These are phyloP conservation scores for Licmophora abbreviata DNA, from an alignment of 108 stramenopile genomes.

Conservation along the genomic window DNA sequence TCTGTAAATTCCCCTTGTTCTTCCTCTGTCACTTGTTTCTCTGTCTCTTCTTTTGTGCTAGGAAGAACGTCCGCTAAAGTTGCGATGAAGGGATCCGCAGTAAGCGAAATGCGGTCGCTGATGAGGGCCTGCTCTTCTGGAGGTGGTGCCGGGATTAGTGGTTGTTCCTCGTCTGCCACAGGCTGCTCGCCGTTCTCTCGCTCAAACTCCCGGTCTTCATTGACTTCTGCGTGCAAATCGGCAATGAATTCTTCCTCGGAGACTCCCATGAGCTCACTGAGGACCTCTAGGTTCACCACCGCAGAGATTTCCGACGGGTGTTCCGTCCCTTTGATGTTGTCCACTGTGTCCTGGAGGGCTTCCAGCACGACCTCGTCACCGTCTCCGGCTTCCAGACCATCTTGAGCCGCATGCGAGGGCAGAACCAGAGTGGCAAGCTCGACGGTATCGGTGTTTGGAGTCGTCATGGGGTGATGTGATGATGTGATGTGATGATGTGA, in stretches of 20 bases:
- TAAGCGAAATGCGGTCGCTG: slow-evolving; percentile 4
- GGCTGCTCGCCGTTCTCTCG: not conserved
- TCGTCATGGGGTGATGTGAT: not conserved
- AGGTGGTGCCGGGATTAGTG: slow-evolving; percentile 1
- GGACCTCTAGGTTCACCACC: slow-evolving; percentile 19
- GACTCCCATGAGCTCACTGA: slow-evolving; percentile 16
- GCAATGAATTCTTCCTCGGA: slow-evolving; percentile 21
- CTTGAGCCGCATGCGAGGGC: slow-evolving; percentile 10
- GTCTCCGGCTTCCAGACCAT: slow-evolving; percentile 17
- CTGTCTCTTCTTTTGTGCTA: not conserved
- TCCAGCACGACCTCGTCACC: slow-evolving; percentile 14
- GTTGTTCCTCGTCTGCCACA: not conserved
- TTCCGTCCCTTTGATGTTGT: not conserved
- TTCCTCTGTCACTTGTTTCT: not conserved
- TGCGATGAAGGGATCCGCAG: slow-evolving; percentile 14
- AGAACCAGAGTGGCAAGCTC: slow-evolving; percentile 15
- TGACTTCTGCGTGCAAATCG: slow-evolving; percentile 15
- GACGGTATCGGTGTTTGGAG: not conserved
- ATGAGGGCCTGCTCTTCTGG: slow-evolving; percentile 1
- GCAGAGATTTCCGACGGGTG: slow-evolving; percentile 17
- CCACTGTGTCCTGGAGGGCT: slow-evolving; percentile 3
- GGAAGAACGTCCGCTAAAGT: slow-evolving; percentile 6
- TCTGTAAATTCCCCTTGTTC: slow-evolving; percentile 3
- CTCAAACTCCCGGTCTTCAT: not conserved
- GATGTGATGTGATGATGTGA: not conserved